Evolutionary conservation across 2,329 filamentous ascomycete species (phyloP), one percentile per base, ranked within the genome.

Genomic region (Fusarium odoratissimum): DNA sequence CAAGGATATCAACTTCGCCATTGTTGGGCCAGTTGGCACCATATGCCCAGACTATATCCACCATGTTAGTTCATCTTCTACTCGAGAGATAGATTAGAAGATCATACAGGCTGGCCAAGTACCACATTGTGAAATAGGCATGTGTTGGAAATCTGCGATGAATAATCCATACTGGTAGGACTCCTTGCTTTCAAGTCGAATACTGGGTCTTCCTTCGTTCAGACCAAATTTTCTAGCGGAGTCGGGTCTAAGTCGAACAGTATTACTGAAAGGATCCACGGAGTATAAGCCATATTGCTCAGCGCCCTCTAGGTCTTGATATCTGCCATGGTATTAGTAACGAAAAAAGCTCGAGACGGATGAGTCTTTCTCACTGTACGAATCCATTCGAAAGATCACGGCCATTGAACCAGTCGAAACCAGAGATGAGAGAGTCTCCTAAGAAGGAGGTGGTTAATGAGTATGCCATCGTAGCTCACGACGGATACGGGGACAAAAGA

Each of bases 1-100:
- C 91, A 64, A 93, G 90, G 64, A 93, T 91, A 76, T 93, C 91
- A 61, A 93, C 84, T 77, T 93, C 91, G 65, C 91, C 91, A 40
- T 85, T 84, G 8, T 78, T 78, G 0, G 91, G 92, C 91, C 91
- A 93, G 72, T 87, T 79, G 3, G 77, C 73, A 23, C 86, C 86
- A 58, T 86, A 87, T n/a, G 85, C 79, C 87, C 87, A 89, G 77
- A 88, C 85, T 86, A 31, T 8, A 44, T 30, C 6, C 41, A 35
- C 12, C 23, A 4, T 45, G 42, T 74, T 21, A 75, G 69, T 57
- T 8, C 64, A 25, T 67, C 56, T 63, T 13, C 17, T 0, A 49
- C 17, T 3, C 10, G 14, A 23, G 25, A 5, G 9, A 38, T 28
- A 25, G 23, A 4, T 33, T 25, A 23, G 8, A 21, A 8, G 12